phyloP scores from a whole-genome alignment of 179 eudicot species.

The Patellifolia procumbens region DNA sequence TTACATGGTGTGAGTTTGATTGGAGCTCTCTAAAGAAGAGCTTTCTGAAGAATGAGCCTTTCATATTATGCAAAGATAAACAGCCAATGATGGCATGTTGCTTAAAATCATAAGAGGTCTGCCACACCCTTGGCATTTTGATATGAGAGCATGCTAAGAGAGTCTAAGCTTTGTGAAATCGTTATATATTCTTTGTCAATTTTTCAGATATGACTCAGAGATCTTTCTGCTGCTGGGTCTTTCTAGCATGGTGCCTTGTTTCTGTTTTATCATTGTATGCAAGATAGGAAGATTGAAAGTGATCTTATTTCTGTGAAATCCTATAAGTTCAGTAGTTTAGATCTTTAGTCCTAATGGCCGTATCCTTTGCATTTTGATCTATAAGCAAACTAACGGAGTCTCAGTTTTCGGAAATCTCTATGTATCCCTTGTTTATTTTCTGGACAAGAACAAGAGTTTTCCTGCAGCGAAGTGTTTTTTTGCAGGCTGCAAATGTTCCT shows the following conservation, averaged over 20 bases:
- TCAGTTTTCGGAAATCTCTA: not conserved
- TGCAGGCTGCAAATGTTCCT: not conserved
- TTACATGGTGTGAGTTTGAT: not conserved
- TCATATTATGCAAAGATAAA: not conserved
- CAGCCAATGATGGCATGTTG: not conserved
- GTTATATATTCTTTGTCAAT: not conserved
- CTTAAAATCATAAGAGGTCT: too few species aligned
- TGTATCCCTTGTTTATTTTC: not conserved
- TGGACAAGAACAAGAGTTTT: not conserved
- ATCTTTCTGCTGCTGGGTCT: not conserved
- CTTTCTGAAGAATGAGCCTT: not conserved
- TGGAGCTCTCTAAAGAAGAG: not conserved
- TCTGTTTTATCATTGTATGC: not conserved
- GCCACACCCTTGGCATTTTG: not conserved
- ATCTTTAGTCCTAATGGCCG: not conserved
- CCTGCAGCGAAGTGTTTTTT: not conserved
- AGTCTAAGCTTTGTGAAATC: not conserved
- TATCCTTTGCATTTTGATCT: not conserved
- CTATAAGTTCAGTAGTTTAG: not conserved
- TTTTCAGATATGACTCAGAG: not conserved
- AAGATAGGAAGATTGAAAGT: not conserved
- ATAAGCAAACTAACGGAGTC: not conserved
- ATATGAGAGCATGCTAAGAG: not conserved
- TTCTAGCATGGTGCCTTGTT: not conserved
- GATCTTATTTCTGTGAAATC: not conserved